Evolutionary conservation across 2,329 filamentous ascomycete species (phyloP), one percentile per base, ranked within the genome.

Genomic region (Trichoderma citrinoviride): DNA sequence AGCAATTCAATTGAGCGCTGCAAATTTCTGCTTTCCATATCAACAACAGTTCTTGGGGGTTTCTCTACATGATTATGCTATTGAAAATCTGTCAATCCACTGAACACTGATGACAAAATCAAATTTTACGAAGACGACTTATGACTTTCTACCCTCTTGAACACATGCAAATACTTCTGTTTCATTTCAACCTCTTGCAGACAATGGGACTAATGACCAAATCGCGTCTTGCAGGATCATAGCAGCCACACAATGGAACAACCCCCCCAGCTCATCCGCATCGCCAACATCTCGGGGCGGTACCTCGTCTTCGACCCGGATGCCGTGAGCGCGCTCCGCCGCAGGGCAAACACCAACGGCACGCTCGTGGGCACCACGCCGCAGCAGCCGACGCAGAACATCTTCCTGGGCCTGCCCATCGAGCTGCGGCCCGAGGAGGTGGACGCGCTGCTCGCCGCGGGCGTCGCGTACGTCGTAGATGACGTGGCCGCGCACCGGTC

Each of bases 341-440:
- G 91, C 67, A 82, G 87, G 71, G 86, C 97, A 79, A 88, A 92
- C 75, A 92, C 97, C 71, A 93, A 90, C 73, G 93, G 93, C 68
- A 90, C 95, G 37, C 83, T 97, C 63, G 88, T 91, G 66, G 95
- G 95, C 65, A 93, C 91, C 7, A 87, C 97, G 33, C 94, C 95
- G 2, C 93, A 98, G 77, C 89, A 92, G 65, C 93, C 93, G 6
- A 94, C 96, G 71, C 95, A 99, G 78, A 98, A 97, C 78, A 85
- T 97, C 65, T 98, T 98, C 75, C 85, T 94, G 65, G 92, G 93
- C 52, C 80, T 98, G 56, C 95, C 95, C 3, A 80, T 98, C 27
- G 90, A 97, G 80, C 82, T 99, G 50, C 91, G 95, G 81, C 89
- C 92, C 1, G 95, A 98, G 78, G 95, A 99, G 80, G 93, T 90